Base-by-base conservation (phyloP, 2,329 filamentous ascomycete genomes). In the Cadophora malorum region DNA sequence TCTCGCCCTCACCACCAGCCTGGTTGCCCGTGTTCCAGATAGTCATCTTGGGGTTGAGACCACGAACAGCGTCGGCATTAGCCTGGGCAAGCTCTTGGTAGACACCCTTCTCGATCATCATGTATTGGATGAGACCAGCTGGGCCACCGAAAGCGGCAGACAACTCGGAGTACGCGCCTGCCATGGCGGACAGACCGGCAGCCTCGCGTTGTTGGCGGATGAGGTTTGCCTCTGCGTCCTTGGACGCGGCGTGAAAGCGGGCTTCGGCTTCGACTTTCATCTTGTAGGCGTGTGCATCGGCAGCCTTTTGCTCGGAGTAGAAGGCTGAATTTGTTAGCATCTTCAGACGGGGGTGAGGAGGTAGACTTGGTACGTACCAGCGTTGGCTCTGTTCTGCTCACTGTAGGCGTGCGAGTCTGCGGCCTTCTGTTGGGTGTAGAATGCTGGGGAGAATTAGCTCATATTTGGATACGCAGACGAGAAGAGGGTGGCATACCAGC, bases 1-100 rank as follows among this genome's bases (percentile, higher is more conserved):
- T 33, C 8, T 80, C 81, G 19, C 77, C 83, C 38, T 70, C 70
- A 21, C 70, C 66, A 4, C 74, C 75, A 55, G 74, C 74, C 62
- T 85, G 81, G 60, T 80, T 78, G 53, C 91, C 91, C 9, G 93
- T 96, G 78, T 93, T 96, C 93, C 93, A 97, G 31, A 95, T 89
- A 70, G 90, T 94, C 81, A 96, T 96, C 89, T 96, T 96, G 72
- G 93, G 93, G 78, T 94, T 87, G 72, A 96, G 81, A 31, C 93
- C 93, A 63, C 87, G 84, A 76, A 96, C 87, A 38, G 92, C 93
- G 38, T 84, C 78, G 58, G 91, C 92, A 74, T 96, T 96, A 61
- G 91, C 92, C 74, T 90, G 85, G 67, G 93, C 93, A 61, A 96
- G 86, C 74, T 90, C 86, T 76, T 92, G 86, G 79, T 93, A 95